phyloP scores from a whole-genome alignment of 2,329 filamentous ascomycete species.

The Penicillium janthinellum region DNA sequence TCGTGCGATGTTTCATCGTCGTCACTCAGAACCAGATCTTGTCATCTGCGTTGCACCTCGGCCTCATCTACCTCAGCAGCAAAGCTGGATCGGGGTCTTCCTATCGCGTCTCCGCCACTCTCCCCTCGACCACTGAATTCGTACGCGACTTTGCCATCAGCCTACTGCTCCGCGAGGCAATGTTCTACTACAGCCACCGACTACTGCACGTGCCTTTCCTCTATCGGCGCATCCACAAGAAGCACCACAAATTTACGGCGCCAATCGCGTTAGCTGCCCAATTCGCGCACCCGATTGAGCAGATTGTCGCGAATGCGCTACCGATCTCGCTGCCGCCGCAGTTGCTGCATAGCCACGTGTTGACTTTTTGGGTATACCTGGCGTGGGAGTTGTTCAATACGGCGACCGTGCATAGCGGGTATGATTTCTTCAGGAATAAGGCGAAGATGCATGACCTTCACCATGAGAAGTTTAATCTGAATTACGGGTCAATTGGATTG shows the following conservation, averaged over 20 bases:
- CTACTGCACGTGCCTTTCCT: conserved; percentile 53
- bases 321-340: conserved; percentile 55
- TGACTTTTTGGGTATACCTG: conserved; percentile 57
- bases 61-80: conserved; percentile 22
- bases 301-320: conserved; percentile 56
- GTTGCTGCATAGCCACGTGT: conserved; percentile 51
- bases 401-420: conserved; percentile 59
- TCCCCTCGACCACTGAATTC: conserved; percentile 45
- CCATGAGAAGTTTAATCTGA: conserved; percentile 59
- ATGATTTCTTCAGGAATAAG: conserved; percentile 52
- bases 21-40: conserved; percentile 54
- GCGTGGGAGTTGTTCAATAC: conserved; percentile 55
- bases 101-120: conserved; percentile 42
- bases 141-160: conserved; percentile 47
- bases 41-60: conserved; percentile 39
- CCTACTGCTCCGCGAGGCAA: conserved; percentile 49
- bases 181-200: conserved; percentile 61
- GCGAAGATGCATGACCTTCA: conserved; percentile 59
- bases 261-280: conserved; percentile 59
- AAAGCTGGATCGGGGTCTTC: conserved; percentile 23
- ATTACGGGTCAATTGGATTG: conserved; percentile 56
- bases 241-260: conserved; percentile 59
- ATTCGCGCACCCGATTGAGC: conserved; percentile 61
- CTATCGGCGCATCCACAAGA: conserved; percentile 58
- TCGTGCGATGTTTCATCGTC: conserved; percentile 48